Percentiles rank a stretch among this genome's conserved stretches.
Conservation (phyloP, 2,329 filamentous ascomycete genomes). For the Rutstroemia sp. region DNA sequence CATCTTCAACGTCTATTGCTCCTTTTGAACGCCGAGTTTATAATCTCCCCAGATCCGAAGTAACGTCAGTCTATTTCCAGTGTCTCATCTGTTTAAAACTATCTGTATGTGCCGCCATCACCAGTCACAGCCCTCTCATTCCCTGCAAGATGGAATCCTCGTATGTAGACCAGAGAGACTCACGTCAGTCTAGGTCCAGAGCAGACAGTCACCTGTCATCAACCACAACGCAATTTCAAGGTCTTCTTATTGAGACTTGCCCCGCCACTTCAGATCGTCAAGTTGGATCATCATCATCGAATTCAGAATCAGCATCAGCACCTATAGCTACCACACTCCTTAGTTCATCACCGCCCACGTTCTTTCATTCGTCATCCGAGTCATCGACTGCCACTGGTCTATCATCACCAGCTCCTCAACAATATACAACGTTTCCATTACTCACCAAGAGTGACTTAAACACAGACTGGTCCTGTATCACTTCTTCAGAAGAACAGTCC, state of each 20-base stretch:
- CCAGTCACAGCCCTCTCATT: conserved; percentile 24
- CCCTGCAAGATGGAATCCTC: conserved; percentile 25
- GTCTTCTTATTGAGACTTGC: conserved; percentile 22
- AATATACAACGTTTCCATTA: conserved; percentile 24
- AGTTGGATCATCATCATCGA: conserved; percentile 17
- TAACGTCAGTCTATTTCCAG: conserved; percentile 10
- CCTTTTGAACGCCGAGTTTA: conserved; percentile 9
- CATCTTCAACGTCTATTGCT: conserved; percentile 19
- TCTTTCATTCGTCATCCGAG: conserved; percentile 4
- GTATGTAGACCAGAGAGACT: conserved; percentile 30
- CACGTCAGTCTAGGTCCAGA: conserved; percentile 29
- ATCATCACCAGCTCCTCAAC: conserved; percentile 18
- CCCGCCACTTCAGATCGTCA: conserved; percentile 15
- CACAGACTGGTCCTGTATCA: conserved; percentile 25
- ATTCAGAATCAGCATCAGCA: conserved; percentile 18
- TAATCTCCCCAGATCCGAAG: conserved; percentile 10
- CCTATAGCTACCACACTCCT: conserved; percentile 6
- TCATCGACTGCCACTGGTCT: conserved; percentile 7
- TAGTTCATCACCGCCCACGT: conserved; percentile 6
- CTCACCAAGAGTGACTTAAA: conserved; percentile 25
- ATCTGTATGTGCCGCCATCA: conserved; percentile 19
- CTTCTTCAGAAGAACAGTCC: conserved; percentile 21
- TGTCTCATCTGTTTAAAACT: conserved; percentile 14
- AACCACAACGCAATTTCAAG: conserved; percentile 25
- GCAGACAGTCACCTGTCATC: conserved; percentile 27